Percentiles rank a stretch among this genome's conserved stretches.
These are phyloP conservation scores for Henckelia pumila DNA, from an alignment of 257 asterid genomes.

Conservation along the genomic window DNA sequence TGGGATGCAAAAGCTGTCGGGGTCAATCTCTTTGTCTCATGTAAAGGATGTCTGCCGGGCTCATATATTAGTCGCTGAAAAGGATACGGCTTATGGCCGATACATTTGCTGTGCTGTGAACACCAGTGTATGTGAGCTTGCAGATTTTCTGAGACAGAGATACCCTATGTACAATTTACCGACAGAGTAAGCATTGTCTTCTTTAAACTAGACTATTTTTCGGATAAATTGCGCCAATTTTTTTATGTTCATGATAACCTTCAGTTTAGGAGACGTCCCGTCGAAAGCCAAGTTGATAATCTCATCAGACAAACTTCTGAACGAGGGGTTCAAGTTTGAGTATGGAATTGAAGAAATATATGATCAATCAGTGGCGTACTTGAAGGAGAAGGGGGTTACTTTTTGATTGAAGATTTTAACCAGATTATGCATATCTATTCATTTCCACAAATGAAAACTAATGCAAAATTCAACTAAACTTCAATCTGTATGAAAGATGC, in stretches of 20 bases:
- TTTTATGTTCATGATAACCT: too few relatives aligned
- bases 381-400: constrained; percentile 27
- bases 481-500: too few relatives aligned
- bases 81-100: background rate
- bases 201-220: background rate
- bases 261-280: background rate
- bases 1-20: background rate
- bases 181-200: background rate
- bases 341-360: constrained; percentile 37
- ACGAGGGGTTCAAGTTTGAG: constrained; percentile 14
- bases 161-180: background rate
- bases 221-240: background rate
- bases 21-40: background rate
- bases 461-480: background rate
- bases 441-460: background rate
- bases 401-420: constrained; percentile 13
- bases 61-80: constrained; percentile 31
- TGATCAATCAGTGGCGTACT: constrained; percentile 25
- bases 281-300: background rate
- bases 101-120: background rate
- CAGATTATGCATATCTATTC: background rate
- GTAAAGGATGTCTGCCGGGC: background rate
- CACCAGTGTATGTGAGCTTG: background rate
- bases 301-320: background rate
- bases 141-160: background rate